phyloP scores from a whole-genome alignment of 192 early-diverging fungal genomes.

The Umbelopsis vinacea region DNA sequence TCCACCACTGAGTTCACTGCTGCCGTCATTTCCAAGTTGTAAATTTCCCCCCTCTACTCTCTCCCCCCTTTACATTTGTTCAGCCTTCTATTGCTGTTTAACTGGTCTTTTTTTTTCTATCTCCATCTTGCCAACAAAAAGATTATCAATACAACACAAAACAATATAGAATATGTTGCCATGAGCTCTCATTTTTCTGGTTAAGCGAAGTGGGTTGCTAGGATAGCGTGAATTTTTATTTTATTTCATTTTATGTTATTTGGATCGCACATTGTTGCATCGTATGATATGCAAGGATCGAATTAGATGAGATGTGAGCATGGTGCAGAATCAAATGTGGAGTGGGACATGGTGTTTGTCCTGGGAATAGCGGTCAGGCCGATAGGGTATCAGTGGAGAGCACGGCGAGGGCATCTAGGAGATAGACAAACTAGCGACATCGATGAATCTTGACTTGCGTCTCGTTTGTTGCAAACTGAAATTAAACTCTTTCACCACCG shows the following conservation, averaged over 20 bases:
- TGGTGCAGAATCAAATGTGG: too few species aligned
- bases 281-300: too few species aligned
- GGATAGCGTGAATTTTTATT: too few species aligned
- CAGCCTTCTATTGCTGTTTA: slow-evolving; percentile 6
- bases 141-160: slow-evolving; percentile 15
- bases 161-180: slow-evolving; percentile 20
- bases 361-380: too few species aligned
- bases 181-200: neutral
- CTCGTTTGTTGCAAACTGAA: neutral
- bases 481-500: slow-evolving; percentile 7
- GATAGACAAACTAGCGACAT: slow-evolving; percentile 8
- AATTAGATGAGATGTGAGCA: too few species aligned
- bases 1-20: slow-evolving; percentile 94
- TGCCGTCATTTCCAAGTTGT: slow-evolving; percentile 81
- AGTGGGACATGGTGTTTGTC: too few species aligned
- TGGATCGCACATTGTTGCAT: too few species aligned
- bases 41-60: slow-evolving; percentile 38
- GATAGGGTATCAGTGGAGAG: neutral
- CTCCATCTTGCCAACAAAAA: slow-evolving; percentile 1
- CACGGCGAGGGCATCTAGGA: neutral
- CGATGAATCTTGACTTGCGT: slow-evolving; percentile 15
- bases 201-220: too few species aligned
- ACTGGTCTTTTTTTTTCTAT: slow-evolving; percentile 1
- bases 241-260: too few species aligned
- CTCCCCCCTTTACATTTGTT: slow-evolving; percentile 13